A percentile compares a stretch with the other conserved stretches of the same genome.
Evolutionary conservation across 805 yeast genomes (phyloP).

Genomic region (Lachancea fermentati): DNA sequence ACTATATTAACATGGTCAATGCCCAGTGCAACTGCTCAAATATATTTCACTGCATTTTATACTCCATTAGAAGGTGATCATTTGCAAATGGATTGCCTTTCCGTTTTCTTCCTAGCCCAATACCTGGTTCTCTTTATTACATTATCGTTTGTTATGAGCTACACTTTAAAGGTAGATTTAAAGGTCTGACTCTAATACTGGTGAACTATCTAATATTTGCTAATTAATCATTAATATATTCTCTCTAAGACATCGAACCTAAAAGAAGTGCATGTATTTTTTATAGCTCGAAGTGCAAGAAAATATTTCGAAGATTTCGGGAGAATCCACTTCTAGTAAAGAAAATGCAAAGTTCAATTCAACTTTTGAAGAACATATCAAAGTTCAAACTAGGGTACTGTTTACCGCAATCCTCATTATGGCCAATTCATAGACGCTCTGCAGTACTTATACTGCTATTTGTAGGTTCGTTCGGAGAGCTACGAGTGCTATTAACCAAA

Average conservation of each 20-base stretch:
- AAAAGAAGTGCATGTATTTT: no score
- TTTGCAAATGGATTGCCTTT: constrained; percentile 72
- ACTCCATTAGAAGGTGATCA: constrained; percentile 56
- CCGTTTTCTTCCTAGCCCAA: constrained; percentile 61
- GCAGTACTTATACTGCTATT: constrained; percentile 75
- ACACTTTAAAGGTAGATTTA: constrained; percentile 33
- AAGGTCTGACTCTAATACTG: constrained; percentile 16
- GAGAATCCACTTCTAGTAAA: no score
- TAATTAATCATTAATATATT: no score
- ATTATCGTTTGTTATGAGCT: constrained; percentile 68
- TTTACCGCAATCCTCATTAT: constrained; percentile 34
- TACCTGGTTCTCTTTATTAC: constrained; percentile 59
- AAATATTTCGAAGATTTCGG: no score
- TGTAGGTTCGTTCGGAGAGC: constrained; percentile 64
- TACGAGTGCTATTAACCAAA: constrained; percentile 73
- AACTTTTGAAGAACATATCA: constrained; percentile 18
- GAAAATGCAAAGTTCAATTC: constrained; percentile 17
- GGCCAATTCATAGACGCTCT: constrained; percentile 75
- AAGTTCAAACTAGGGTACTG: constrained; percentile 12
- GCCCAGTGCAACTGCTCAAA: constrained; percentile 85
- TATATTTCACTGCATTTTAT: constrained; percentile 83
- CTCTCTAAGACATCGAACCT: no score
- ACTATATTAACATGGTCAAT: constrained; percentile 69
- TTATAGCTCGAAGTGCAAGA: no score
- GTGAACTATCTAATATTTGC: no score